These are phyloP conservation scores for Boletus mariae DNA, from an alignment of 1,284 basidiomycete species.

Conservation along the genomic window DNA sequence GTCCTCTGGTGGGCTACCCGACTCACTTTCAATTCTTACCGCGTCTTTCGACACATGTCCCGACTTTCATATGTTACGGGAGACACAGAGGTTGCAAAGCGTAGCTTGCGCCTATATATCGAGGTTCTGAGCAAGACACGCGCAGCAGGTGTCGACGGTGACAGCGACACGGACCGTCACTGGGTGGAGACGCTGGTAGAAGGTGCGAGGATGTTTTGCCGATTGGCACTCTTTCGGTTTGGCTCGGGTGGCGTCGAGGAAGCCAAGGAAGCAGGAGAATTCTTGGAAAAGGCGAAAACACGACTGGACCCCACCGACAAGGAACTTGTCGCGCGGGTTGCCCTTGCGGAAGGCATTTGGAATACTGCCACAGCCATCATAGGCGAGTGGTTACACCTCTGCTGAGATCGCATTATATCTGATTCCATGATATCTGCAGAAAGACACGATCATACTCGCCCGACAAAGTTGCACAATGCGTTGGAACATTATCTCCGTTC, in stretches of 20 bases:
- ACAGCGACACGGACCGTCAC: conserved; percentile 53
- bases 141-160: conserved; percentile 40
- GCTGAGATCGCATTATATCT: background rate
- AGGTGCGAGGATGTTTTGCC: conserved; percentile 73
- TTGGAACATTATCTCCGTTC: conserved; percentile 57
- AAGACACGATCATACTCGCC: conserved; percentile 60
- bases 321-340: conserved; percentile 50
- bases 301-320: conserved; percentile 46
- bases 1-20: conserved; percentile 89
- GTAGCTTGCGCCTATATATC: conserved; percentile 79
- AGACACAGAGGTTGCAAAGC: conserved; percentile 65
- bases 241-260: conserved; percentile 43
- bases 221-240: conserved; percentile 38
- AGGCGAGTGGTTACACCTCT: conserved; percentile 38
- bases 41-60: conserved; percentile 79
- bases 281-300: conserved; percentile 54
- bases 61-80: conserved; percentile 66
- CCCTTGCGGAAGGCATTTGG: conserved; percentile 68
- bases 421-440: conserved; percentile 42
- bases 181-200: conserved; percentile 75
- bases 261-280: conserved; percentile 54
- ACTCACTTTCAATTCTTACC: conserved; percentile 87
- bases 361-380: conserved; percentile 55
- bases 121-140: conserved; percentile 76
- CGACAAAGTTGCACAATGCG: conserved; percentile 55